These are phyloP conservation scores for Stephania cephalantha DNA, from an alignment of 164 flowering plant genomes.

Conservation along the genomic window DNA sequence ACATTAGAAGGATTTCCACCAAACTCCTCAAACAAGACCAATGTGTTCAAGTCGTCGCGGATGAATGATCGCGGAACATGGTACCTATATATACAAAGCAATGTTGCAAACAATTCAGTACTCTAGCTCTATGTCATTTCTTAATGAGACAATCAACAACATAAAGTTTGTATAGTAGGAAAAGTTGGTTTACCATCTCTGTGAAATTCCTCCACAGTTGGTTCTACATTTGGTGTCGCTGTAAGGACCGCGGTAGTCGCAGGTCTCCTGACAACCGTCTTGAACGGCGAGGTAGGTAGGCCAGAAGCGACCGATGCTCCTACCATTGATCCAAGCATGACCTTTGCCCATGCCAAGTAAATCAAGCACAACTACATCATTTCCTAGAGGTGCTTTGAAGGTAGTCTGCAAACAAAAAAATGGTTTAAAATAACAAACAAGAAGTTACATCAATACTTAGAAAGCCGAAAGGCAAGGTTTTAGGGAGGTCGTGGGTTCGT, in stretches of 20 bases:
- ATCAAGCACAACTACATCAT: constrained; percentile 58
- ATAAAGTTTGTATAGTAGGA: neutral
- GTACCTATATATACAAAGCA: constrained; percentile 21
- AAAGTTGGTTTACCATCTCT: constrained; percentile 30
- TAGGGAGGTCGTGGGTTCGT: too few species aligned
- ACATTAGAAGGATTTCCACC: constrained; percentile 49
- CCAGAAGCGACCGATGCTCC: constrained; percentile 65
- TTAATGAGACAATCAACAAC: neutral
- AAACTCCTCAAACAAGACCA: constrained; percentile 54
- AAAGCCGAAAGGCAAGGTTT: too few species aligned
- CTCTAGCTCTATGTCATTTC: neutral
- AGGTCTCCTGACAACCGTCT: constrained; percentile 35
- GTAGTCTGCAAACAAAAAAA: constrained; percentile 30
- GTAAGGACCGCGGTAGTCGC: constrained; percentile 64
- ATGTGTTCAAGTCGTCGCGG: constrained; percentile 25
- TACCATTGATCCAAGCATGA: constrained; percentile 65
- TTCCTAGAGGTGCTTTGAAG: constrained; percentile 59
- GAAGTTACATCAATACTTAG: neutral
- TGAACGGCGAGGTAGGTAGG: constrained; percentile 32
- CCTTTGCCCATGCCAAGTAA: constrained; percentile 68
- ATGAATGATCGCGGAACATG: constrained; percentile 54
- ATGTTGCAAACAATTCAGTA: neutral
- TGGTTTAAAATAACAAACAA: neutral
- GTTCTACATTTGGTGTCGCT: constrained; percentile 28
- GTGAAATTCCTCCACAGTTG: constrained; percentile 56